A percentile compares a stretch with the other conserved stretches of the same genome.
These are phyloP conservation scores for Beta macrorhiza DNA, from an alignment of 179 eudicot species.

Conservation along the genomic window DNA sequence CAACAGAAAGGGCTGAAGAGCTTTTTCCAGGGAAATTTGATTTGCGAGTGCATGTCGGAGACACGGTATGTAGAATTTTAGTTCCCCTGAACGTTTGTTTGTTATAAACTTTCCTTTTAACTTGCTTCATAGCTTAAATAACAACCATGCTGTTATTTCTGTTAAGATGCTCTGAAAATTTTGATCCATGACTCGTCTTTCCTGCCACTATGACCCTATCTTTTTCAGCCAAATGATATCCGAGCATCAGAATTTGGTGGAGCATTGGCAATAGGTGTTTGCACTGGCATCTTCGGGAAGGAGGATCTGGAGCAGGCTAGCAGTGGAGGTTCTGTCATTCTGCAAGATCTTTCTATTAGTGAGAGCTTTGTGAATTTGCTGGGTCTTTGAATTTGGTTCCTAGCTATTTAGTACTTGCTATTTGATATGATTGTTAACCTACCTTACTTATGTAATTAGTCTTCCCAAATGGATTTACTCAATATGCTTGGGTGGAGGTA, in stretches of 20 bases:
- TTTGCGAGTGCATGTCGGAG: slow-evolving; percentile 35
- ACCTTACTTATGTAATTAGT: background rate
- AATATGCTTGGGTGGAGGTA: slow-evolving; percentile 3
- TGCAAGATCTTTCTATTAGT: slow-evolving; percentile 21
- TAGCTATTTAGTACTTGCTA: background rate
- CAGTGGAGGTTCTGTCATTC: slow-evolving; percentile 24
- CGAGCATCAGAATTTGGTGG: slow-evolving; percentile 26
- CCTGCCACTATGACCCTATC: background rate
- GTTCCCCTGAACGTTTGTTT: background rate
- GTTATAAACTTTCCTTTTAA: background rate
- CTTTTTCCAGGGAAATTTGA: slow-evolving; percentile 28
- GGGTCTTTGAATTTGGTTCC: slow-evolving; percentile 20
- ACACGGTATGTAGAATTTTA: slow-evolving; percentile 14
- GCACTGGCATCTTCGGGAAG: slow-evolving; percentile 26
- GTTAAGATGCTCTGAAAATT: background rate
- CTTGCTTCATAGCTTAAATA: slow-evolving; percentile 9
- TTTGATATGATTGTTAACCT: background rate
- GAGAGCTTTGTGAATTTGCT: slow-evolving; percentile 26
- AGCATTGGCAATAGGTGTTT: slow-evolving; percentile 29
- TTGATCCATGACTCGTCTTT: background rate
- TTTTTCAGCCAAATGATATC: slow-evolving; percentile 28
- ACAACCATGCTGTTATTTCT: background rate
- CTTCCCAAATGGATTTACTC: background rate
- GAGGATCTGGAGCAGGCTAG: slow-evolving; percentile 31
- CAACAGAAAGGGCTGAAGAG: slow-evolving; percentile 27